Conservation (phyloP, 164 flowering plant species). For the Taxillus chinensis region DNA sequence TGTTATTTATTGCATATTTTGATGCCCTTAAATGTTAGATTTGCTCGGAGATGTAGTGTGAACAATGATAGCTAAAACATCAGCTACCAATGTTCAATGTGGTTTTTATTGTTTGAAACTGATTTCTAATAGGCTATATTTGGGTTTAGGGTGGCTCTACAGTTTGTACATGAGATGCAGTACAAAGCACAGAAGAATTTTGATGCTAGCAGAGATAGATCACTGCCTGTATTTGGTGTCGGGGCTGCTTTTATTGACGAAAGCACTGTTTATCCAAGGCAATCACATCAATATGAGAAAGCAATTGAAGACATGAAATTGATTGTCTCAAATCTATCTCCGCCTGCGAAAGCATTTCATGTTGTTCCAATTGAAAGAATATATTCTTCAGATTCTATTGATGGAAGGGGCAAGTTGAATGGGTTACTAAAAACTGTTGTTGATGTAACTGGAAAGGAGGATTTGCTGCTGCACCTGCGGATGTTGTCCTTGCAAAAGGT, state of each 20-base stretch:
- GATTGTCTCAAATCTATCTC: conserved; percentile 48
- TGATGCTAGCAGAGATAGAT: conserved; percentile 76
- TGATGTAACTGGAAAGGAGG: conserved; percentile 90
- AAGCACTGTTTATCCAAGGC: conserved; percentile 19
- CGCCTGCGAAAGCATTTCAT: conserved; percentile 60
- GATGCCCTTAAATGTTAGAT: background rate
- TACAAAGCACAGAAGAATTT: conserved; percentile 60
- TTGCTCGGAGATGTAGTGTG: no score
- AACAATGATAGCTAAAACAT: no score
- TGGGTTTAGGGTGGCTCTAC: conserved; percentile 66
- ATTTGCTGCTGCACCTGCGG: conserved; percentile 57
- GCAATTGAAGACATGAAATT: conserved; percentile 41
- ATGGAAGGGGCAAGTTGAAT: conserved; percentile 33
- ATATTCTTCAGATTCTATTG: conserved; percentile 32
- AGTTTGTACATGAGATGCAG: conserved; percentile 94
- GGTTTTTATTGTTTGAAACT: no score
- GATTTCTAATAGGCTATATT: no score
- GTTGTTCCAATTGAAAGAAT: conserved; percentile 49
- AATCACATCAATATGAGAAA: conserved; percentile 23
- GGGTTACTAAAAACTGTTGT: conserved; percentile 34
- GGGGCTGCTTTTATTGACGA: conserved; percentile 86
- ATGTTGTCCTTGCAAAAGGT: conserved; percentile 90
- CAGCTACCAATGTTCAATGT: no score
- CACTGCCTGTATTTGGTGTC: conserved; percentile 79
- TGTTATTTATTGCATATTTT: background rate